Evolutionary conservation across 106 monocot species (phyloP).

Genomic region (Dendrobium chrysotoxum): DNA sequence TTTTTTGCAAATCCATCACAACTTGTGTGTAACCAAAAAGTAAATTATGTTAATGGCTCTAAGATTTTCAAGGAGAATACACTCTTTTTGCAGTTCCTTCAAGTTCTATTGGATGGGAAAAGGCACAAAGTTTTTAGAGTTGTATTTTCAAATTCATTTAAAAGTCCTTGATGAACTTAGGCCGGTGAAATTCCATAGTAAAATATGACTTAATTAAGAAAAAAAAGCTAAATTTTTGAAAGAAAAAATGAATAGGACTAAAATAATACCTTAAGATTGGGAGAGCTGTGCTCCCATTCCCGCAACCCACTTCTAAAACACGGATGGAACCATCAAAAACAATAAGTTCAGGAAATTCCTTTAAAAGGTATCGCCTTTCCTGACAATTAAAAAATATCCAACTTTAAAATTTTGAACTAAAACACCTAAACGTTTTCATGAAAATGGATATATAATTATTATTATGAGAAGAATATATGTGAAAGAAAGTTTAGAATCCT

Average conservation of each 20-base stretch:
- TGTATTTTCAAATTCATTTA: neutral
- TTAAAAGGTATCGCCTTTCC: conserved; percentile 91
- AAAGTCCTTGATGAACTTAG: neutral
- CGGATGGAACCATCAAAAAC: conserved; percentile 17
- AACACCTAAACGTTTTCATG: neutral
- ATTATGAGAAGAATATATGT: no score
- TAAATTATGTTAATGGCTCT: neutral
- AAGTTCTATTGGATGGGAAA: neutral
- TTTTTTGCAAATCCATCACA: neutral
- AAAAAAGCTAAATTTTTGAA: neutral
- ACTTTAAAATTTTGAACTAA: neutral
- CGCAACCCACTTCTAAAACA: conserved; percentile 91
- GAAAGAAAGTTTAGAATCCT: no score
- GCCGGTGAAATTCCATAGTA: neutral
- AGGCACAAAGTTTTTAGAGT: neutral
- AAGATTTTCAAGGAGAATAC: neutral
- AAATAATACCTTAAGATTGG: conserved; percentile 69
- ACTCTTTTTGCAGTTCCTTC: neutral
- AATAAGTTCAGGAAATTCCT: conserved; percentile 80
- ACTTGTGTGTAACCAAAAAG: neutral
- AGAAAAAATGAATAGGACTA: neutral
- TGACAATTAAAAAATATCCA: conserved; percentile 11
- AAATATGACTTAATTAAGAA: neutral
- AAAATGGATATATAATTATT: neutral
- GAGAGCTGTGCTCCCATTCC: conserved; percentile 90